Conservation (phyloP, 352 stramenopile species). For the Globisporangium splendens region DNA sequence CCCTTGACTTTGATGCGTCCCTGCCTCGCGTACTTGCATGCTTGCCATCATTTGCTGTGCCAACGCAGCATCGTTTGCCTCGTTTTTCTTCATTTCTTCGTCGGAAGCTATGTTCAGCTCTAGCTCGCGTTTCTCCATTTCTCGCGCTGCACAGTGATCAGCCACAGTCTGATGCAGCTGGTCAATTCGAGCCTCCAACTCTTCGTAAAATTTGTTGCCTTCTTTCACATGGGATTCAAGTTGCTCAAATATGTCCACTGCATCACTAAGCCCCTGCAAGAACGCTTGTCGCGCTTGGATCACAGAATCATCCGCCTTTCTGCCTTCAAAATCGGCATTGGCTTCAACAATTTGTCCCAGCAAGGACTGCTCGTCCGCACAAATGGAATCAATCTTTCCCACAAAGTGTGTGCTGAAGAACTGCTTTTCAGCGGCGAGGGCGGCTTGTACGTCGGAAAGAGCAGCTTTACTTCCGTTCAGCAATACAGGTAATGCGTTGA, state of each 20-base stretch:
- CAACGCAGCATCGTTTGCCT: constrained; percentile 45
- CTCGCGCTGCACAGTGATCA: constrained; percentile 64
- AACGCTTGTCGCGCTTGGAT: constrained; percentile 53
- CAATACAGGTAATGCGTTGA: constrained; percentile 52
- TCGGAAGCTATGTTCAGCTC: constrained; percentile 62
- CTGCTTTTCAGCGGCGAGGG: constrained; percentile 48
- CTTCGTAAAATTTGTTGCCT: constrained; percentile 62
- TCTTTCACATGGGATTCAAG: constrained; percentile 73
- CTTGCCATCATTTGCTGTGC: constrained; percentile 75
- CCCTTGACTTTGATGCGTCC: not conserved
- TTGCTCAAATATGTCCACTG: constrained; percentile 73
- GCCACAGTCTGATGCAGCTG: constrained; percentile 71
- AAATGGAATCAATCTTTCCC: constrained; percentile 48
- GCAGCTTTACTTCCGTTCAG: constrained; percentile 25
- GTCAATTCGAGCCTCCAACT: constrained; percentile 47
- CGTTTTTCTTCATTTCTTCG: constrained; percentile 47
- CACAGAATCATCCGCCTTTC: constrained; percentile 53
- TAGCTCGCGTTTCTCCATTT: constrained; percentile 68
- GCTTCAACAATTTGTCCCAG: constrained; percentile 34
- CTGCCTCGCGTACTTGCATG: constrained; percentile 34
- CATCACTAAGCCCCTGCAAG: constrained; percentile 58
- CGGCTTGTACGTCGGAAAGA: constrained; percentile 20
- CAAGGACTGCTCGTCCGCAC: constrained; percentile 40
- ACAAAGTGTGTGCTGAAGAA: constrained; percentile 65
- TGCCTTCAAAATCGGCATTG: constrained; percentile 57